Percentiles rank a stretch among this genome's conserved stretches.
These are phyloP conservation scores for Paramecium bursaria DNA, from an alignment of 73 alveolate genomes.

Conservation along the genomic window DNA sequence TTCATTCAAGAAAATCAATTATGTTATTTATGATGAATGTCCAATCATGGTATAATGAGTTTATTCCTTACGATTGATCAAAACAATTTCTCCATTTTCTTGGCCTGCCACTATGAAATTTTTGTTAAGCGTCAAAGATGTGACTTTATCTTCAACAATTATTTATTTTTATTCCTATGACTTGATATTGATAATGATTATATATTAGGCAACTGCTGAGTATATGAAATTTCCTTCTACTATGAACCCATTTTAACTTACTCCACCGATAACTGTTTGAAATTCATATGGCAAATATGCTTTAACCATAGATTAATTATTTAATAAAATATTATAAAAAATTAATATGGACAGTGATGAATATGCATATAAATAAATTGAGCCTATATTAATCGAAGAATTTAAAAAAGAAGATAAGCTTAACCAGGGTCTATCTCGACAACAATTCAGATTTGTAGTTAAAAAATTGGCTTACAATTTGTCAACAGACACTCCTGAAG, in stretches of 20 bases:
- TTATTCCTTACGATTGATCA: neutral
- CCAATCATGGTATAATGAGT: conserved; percentile 20
- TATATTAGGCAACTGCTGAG: conserved; percentile 1
- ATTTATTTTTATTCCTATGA: neutral
- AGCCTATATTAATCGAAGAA: too few species aligned
- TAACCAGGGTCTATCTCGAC: too few species aligned
- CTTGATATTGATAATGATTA: conserved; percentile 16
- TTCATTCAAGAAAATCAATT: conserved; percentile 23
- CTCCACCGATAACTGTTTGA: neutral
- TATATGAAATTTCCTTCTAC: conserved; percentile 6
- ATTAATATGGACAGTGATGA: too few species aligned
- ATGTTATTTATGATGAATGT: conserved; percentile 16
- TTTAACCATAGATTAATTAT: conserved; percentile 52
- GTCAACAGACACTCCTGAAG: too few species aligned
- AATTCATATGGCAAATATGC: conserved; percentile 46
- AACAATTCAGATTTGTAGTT: too few species aligned
- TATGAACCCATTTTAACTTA: conserved; percentile 26
- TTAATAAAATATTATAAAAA: too few species aligned
- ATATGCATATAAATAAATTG: too few species aligned
- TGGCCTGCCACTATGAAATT: too few species aligned
- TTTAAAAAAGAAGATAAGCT: too few species aligned
- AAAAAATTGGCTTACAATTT: too few species aligned
- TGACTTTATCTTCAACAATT: neutral
- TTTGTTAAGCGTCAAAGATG: too few species aligned
- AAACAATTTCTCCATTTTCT: neutral